Conservation (phyloP, 2,329 filamentous ascomycete genomes). For the Graphilbum sp. region DNA sequence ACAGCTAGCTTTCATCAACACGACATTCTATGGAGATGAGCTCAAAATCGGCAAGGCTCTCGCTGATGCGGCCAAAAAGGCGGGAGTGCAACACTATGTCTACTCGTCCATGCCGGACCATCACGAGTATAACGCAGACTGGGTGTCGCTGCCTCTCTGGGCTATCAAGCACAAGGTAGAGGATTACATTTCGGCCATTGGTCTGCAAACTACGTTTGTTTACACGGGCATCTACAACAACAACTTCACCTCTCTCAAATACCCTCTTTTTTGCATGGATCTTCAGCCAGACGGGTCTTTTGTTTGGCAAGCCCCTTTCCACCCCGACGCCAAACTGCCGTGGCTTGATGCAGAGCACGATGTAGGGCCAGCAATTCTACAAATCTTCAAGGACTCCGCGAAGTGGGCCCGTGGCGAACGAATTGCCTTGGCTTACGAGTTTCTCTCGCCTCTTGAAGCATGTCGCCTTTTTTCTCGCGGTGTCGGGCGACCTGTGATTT, state of each 20-base stretch:
- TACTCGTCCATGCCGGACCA: conserved; percentile 98
- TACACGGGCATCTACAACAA: conserved; percentile 99
- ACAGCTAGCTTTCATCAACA: conserved; percentile 92
- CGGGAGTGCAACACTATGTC: conserved; percentile 76
- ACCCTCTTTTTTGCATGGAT: conserved; percentile 93
- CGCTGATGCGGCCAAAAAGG: conserved; percentile 75
- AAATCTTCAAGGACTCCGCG: conserved; percentile 86
- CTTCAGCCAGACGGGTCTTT: conserved; percentile 64
- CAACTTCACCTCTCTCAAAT: conserved; percentile 87
- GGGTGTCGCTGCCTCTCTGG: conserved; percentile 83
- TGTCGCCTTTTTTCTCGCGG: conserved; percentile 68
- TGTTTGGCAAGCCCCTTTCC: conserved; percentile 85
- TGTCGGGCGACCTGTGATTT: conserved; percentile 60
- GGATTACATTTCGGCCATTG: conserved; percentile 71
- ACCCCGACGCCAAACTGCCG: conserved; percentile 73
- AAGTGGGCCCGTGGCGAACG: conserved; percentile 63
- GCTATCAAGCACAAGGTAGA: conserved; percentile 84
- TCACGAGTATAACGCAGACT: conserved; percentile 55
- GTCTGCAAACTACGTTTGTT: conserved; percentile 76
- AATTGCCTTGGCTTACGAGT: conserved; percentile 81
- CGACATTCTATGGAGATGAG: conserved; percentile 92
- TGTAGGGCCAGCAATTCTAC: conserved; percentile 76
- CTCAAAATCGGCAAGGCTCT: conserved; percentile 74
- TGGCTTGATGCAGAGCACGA: conserved; percentile 97
- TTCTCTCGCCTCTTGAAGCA: conserved; percentile 67